Evolutionary conservation across 176 grass and related monocot species (phyloP), one percentile per base, ranked within the genome.

Genomic region (Elaeis guineensis): DNA sequence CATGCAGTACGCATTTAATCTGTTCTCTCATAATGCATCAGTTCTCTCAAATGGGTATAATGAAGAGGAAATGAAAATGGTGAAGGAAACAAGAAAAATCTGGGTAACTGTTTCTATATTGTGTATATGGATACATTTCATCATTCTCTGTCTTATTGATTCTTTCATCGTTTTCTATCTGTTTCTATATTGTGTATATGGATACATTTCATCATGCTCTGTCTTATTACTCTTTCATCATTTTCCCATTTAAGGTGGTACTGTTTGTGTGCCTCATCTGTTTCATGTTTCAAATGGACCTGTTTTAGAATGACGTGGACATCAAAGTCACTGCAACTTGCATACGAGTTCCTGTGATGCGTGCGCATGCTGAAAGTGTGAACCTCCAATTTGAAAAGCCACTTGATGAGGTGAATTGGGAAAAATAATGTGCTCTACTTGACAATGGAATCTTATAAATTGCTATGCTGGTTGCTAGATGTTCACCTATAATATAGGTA

Each of bases 41-140:
- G 69, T 98, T 82, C 73, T 89, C 71, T 73, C 80, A 67, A 98
- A 98, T 73, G 93, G 93, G 9, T 98, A 98, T 26, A 98, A 98
- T 39, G 93, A 92, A 66, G 93, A 97, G 72, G 93, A 97, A 61
- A 97, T 97, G 81, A 97, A 97, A 71, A 72, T 97, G 77, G 84
- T 97, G 59, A 92, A 92, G 66, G 93, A 97, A 63, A 97, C 84
- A 56, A 73, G 55, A 26, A 97, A 92, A 86, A 89, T 97, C 2
- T 97, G 93, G 93, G 93, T 91, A 81, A 74, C 63, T 75, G 0
- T 30, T 35, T 35, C 8, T 9, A 0, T 0, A 35, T 35, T 35
- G 6, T 35, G 32, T 35, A 11, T 35, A 35, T 35, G 32, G 32
- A 35, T 9, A 35, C 32, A 35, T 35, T 35, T 35, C 32, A 8